Conservation (phyloP, 768 basidiomycete species). For the Crassisporium funariophilum region DNA sequence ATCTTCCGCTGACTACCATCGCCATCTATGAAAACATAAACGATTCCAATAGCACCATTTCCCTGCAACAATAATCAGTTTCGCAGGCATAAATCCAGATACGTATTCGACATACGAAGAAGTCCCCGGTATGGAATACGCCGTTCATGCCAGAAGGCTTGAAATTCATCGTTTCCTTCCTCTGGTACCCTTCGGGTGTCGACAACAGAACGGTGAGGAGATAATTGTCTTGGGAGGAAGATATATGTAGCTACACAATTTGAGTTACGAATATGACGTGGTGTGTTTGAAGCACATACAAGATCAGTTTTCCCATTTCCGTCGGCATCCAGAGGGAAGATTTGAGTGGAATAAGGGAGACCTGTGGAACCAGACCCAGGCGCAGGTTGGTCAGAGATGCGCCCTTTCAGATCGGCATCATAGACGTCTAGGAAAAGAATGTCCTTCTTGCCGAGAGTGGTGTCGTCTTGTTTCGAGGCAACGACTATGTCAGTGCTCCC, state of each 20-base stretch:
- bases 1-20: background rate
- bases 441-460: background rate
- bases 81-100: too few species aligned
- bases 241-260: too few species aligned
- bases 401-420: background rate
- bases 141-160: too few species aligned
- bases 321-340: background rate
- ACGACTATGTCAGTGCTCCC: slow-evolving; percentile 2
- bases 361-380: slow-evolving; percentile 1
- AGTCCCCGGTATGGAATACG: too few species aligned
- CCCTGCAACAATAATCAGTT: too few species aligned
- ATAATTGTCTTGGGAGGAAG: too few species aligned
- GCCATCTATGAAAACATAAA: background rate
- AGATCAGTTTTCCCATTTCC: slow-evolving; percentile 4
- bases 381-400: background rate
- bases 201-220: too few species aligned
- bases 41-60: background rate
- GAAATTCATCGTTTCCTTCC: too few species aligned
- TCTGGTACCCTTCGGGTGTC: too few species aligned
- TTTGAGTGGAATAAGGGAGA: background rate
- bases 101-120: too few species aligned
- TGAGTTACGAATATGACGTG: too few species aligned
- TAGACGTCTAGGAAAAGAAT: background rate
- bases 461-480: background rate
- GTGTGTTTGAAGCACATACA: too few species aligned